Percentiles rank a stretch among this genome's conserved stretches.
Evolutionary conservation across 1,284 basidiomycete genomes (phyloP).

Genomic region (Jaminaea rosea): DNA sequence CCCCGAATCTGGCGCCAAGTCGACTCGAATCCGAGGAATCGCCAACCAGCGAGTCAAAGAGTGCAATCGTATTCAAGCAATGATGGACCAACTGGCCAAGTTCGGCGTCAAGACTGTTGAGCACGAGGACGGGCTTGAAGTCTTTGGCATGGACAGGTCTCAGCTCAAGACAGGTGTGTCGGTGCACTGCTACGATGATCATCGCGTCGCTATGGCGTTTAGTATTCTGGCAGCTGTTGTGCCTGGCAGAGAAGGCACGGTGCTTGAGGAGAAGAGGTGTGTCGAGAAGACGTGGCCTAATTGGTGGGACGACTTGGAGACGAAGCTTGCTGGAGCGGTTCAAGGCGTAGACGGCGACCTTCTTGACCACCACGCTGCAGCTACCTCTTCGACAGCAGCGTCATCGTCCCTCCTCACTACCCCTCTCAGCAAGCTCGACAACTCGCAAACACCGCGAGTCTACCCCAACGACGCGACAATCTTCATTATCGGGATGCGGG

Average conservation of each 20-base stretch:
- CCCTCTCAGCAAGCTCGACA: conserved; percentile 10
- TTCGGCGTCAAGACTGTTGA: conserved; percentile 89
- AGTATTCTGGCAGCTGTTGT: conserved; percentile 68
- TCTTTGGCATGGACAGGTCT: conserved; percentile 60
- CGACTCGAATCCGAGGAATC: conserved; percentile 80
- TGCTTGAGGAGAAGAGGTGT: conserved; percentile 91
- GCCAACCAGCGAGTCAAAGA: conserved; percentile 98
- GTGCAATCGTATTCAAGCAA: conserved; percentile 90
- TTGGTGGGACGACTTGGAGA: conserved; percentile 97
- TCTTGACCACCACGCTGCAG: conserved; percentile 33
- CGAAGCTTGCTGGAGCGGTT: conserved; percentile 87
- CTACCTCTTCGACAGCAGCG: conserved; percentile 31
- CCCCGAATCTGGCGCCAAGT: conserved; percentile 41
- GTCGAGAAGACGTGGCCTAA: conserved; percentile 99
- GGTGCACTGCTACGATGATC: conserved; percentile 94
- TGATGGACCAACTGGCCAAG: conserved; percentile 92
- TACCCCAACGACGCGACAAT: conserved; percentile 59
- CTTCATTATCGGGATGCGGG: conserved; percentile 89
- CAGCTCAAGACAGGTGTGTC: conserved; percentile 54
- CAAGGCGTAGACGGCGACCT: conserved; percentile 65
- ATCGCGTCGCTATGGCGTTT: conserved; percentile 98
- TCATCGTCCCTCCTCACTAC: too few relatives aligned
- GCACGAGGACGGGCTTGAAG: conserved; percentile 82
- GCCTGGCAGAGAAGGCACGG: conserved; percentile 57
- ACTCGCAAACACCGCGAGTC: conserved; percentile 20